Conservation (phyloP, 352 stramenopile species). For the Phytophthora brassicae region DNA sequence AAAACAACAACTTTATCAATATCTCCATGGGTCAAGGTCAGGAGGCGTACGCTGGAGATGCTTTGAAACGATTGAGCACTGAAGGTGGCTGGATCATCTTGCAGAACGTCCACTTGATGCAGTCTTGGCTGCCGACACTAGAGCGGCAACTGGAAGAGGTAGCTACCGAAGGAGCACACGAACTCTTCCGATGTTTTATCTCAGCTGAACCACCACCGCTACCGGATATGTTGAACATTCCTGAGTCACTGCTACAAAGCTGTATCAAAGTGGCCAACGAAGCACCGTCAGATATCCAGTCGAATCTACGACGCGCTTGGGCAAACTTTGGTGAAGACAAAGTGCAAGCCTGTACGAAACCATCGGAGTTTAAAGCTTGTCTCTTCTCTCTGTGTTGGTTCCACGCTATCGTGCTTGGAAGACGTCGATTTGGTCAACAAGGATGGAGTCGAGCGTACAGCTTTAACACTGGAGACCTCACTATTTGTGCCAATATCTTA, state of each 20-base stretch:
- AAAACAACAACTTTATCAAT: conserved; percentile 96
- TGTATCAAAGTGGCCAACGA: conserved; percentile 97
- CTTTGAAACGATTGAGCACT: conserved; percentile 90
- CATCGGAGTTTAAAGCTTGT: conserved; percentile 92
- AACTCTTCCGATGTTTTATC: conserved; percentile 96
- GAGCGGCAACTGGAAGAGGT: conserved; percentile 93
- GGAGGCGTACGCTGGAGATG: conserved; percentile 91
- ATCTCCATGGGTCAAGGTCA: conserved; percentile 94
- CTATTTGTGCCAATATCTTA: conserved; percentile 94
- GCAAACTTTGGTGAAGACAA: conserved; percentile 93
- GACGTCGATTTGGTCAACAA: conserved; percentile 92
- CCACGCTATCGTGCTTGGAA: conserved; percentile 93
- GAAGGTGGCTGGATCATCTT: conserved; percentile 95
- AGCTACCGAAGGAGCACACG: conserved; percentile 86
- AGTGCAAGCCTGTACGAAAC: conserved; percentile 86
- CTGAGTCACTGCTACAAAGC: conserved; percentile 94
- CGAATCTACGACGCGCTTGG: conserved; percentile 93
- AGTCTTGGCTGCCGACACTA: conserved; percentile 93
- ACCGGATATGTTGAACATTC: conserved; percentile 95
- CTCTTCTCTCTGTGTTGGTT: conserved; percentile 96
- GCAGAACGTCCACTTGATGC: conserved; percentile 96
- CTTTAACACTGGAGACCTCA: conserved; percentile 96
- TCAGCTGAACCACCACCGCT: conserved; percentile 93
- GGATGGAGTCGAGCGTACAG: conserved; percentile 94
- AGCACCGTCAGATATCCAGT: conserved; percentile 94